Percentiles rank a stretch among this genome's conserved stretches.
phyloP scores from a whole-genome alignment of 2,329 filamentous ascomycete genomes.

The Macrophomina tecta region DNA sequence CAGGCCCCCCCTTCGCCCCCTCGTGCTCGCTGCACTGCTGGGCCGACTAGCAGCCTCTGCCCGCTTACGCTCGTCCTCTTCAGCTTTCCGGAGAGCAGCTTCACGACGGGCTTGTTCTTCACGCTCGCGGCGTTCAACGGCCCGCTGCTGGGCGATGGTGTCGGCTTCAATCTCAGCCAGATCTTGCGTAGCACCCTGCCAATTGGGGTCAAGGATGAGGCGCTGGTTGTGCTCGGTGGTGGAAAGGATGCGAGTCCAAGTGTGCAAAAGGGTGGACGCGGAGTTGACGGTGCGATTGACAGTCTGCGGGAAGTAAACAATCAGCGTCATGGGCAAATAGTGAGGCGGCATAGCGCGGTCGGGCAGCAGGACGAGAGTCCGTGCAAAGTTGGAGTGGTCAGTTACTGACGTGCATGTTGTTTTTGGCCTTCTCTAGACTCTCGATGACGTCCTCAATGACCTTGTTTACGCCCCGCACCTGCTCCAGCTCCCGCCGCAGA shows the following conservation, averaged over 20 bases:
- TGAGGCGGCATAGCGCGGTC: background rate
- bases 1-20: conserved; percentile 42
- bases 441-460: conserved; percentile 80
- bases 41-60: conserved; percentile 62
- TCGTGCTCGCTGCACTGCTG: conserved; percentile 44
- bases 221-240: conserved; percentile 98
- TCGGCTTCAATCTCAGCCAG: conserved; percentile 86
- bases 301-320: conserved; percentile 60
- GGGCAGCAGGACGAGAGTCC: background rate
- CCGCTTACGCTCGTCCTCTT: conserved; percentile 59
- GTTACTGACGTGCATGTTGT: conserved; percentile 73
- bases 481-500: conserved; percentile 79
- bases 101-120: conserved; percentile 82
- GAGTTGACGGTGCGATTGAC: conserved; percentile 85
- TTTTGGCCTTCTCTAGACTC: conserved; percentile 73
- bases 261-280: conserved; percentile 87
- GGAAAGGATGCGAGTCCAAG: conserved; percentile 93
- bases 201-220: conserved; percentile 83
- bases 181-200: conserved; percentile 89
- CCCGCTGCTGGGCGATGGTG: conserved; percentile 72
- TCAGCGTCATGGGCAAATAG: conserved; percentile 11
- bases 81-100: conserved; percentile 64
- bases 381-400: background rate
- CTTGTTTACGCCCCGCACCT: conserved; percentile 83
- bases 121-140: conserved; percentile 74